A percentile compares a stretch with the other conserved stretches of the same genome.
These are phyloP conservation scores for Neurospora sp. DNA, from an alignment of 495 filamentous ascomycete species.

Conservation along the genomic window DNA sequence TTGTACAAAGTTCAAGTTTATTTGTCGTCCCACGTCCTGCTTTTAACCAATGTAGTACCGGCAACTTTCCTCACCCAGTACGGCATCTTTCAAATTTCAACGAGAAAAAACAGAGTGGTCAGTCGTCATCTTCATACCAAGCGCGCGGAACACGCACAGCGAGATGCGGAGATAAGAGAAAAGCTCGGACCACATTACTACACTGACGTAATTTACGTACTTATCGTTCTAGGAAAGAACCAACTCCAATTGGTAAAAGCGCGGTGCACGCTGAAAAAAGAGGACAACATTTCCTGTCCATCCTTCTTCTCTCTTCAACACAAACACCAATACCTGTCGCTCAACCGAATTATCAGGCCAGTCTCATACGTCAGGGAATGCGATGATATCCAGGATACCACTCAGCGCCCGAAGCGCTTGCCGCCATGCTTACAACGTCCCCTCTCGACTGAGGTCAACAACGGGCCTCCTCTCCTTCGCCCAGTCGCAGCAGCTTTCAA, in stretches of 20 bases:
- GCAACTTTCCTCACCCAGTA: not conserved
- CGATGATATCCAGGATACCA: conserved; percentile 4
- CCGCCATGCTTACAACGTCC: not conserved
- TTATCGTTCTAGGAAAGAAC: not conserved
- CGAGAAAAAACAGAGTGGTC: not conserved
- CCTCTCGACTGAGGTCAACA: not conserved
- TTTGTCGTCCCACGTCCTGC: not conserved
- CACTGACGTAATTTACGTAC: not conserved
- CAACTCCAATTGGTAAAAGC: not conserved
- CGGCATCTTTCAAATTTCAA: not conserved
- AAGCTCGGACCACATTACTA: not conserved
- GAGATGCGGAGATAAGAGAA: not conserved
- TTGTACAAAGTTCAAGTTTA: not conserved
- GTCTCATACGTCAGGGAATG: not conserved
- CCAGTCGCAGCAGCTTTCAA: not conserved
- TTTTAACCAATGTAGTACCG: not conserved
- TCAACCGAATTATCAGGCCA: not conserved
- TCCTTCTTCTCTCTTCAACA: not conserved
- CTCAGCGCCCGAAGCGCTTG: conserved; percentile 2
- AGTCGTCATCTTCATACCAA: not conserved
- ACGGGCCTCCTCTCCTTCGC: not conserved
- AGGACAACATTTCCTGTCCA: not conserved
- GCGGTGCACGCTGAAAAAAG: not conserved
- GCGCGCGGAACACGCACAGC: not conserved
- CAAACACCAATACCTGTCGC: not conserved